Evolutionary conservation across 1,284 basidiomycete genomes (phyloP), one percentile per base, ranked within the genome.

Genomic region (Phlebopus sp.): DNA sequence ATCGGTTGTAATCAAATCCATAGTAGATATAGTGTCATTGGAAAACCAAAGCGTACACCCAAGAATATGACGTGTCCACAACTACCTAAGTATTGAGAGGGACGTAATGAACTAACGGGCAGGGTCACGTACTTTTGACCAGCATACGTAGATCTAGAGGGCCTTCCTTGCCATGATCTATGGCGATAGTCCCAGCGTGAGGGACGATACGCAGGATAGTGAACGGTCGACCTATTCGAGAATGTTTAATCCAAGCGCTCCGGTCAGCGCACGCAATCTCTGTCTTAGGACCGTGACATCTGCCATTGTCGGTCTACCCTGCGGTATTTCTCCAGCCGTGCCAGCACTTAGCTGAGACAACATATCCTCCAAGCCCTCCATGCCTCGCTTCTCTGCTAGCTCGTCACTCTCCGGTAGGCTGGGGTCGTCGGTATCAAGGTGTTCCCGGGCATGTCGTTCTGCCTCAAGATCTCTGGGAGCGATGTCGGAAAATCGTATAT

Each of bases 381-480:
- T 68, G 45, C 74, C 66, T 44, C 69, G 62, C 55, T 75, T 78
- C 47, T 74, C 71, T 42, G 63, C 64, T 27, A 78, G 49, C 50
- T 74, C 74, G 45, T 77, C 74, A 48, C 70, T 68, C 44, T 60
- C 59, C 21, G 69, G 68, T 47, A 71, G 52, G n/a, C 49, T 55
- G 19, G 51, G 57, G 37, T 61, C 58, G 25, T 70, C 67, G 3
- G 58, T 56, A 31, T 71, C 74, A 13, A 82, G 63, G 63, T 89
- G 86, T 51, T 83, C 76, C 40, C 72, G 72, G 4, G 82, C 85
- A 64, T 92, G 88, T 46, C 72, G 74, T 56, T 85, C 79, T 0
- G 88, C 89, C 56, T 90, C 82, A 10, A 79, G 55, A 66, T 92
- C 88, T 8, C 72, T 76, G 1, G 86, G 86, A 11, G 74, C 78